Conservation (phyloP, 805 yeast species). For the Yarrowia sp. region DNA sequence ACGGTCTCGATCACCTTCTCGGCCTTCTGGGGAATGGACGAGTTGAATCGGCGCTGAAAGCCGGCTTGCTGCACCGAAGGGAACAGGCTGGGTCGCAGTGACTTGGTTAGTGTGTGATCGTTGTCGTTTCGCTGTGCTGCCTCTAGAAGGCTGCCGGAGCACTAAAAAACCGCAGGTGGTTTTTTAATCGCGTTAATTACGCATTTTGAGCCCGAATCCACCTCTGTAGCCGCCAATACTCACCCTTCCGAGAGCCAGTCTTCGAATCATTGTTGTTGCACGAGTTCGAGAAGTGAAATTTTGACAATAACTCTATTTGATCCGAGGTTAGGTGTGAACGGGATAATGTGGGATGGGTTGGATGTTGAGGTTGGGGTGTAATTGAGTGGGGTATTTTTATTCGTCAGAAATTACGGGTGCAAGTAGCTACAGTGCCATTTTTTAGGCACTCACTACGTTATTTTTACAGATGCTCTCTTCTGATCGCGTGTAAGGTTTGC, state of each 20-base stretch:
- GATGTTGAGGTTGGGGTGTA: too few species aligned
- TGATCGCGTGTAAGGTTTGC: not conserved
- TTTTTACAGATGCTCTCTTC: too few species aligned
- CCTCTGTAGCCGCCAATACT: not conserved
- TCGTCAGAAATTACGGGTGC: too few species aligned
- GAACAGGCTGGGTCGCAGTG: slow-evolving; percentile 11
- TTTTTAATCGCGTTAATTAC: too few species aligned
- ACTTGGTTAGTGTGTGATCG: slow-evolving; percentile 16
- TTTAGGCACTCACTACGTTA: too few species aligned
- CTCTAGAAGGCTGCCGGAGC: too few species aligned
- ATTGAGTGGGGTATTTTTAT: too few species aligned
- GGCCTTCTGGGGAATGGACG: slow-evolving; percentile 7
- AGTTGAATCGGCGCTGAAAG: slow-evolving; percentile 19
- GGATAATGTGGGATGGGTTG: too few species aligned
- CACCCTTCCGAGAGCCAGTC: slow-evolving; percentile 27
- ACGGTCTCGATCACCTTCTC: slow-evolving; percentile 2
- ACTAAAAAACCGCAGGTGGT: too few species aligned
- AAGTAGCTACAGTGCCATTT: too few species aligned
- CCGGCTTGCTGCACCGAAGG: not conserved
- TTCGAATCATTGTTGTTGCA: slow-evolving; percentile 26
- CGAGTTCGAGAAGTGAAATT: slow-evolving; percentile 11
- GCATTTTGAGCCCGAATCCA: too few species aligned
- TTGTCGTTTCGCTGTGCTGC: not conserved
- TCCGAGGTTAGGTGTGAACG: too few species aligned
- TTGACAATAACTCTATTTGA: slow-evolving; percentile 17